These are phyloP conservation scores for Tephrocybe sp. DNA, from an alignment of 768 basidiomycete genomes.

Conservation along the genomic window DNA sequence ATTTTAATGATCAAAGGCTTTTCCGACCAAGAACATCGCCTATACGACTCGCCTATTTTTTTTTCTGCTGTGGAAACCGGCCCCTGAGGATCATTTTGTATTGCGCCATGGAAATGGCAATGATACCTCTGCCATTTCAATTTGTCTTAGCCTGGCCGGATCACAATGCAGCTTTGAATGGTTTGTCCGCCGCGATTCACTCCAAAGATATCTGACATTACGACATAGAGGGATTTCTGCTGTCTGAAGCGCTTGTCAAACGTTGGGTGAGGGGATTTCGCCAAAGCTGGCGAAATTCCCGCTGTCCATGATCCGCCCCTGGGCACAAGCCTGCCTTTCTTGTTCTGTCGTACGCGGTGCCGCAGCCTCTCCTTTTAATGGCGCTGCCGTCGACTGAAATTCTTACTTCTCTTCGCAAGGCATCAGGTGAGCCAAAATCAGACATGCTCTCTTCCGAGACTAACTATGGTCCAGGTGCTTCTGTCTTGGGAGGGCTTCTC, in stretches of 20 bases:
- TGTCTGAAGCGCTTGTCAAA: no score
- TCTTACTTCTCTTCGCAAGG: background rate
- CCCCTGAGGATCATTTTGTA: no score
- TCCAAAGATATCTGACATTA: no score
- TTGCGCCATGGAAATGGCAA: no score
- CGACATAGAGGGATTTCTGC: constrained; percentile 1
- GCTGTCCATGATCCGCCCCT: background rate
- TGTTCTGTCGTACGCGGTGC: background rate
- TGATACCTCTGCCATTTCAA: no score
- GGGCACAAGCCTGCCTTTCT: background rate
- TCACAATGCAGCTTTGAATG: no score
- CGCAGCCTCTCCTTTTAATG: background rate
- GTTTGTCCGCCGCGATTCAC: no score
- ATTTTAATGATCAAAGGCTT: no score
- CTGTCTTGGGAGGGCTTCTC: background rate
- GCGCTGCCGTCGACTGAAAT: background rate
- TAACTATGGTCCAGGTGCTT: background rate
- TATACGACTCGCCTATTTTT: no score
- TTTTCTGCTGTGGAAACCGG: no score
- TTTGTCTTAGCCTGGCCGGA: no score
- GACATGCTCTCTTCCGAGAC: background rate
- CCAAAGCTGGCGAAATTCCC: background rate
- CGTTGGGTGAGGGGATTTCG: background rate
- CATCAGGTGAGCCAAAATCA: background rate
- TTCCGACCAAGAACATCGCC: no score